These are phyloP conservation scores for Ophiostoma perfectum DNA, from an alignment of 2,329 filamentous ascomycete genomes.

Conservation along the genomic window DNA sequence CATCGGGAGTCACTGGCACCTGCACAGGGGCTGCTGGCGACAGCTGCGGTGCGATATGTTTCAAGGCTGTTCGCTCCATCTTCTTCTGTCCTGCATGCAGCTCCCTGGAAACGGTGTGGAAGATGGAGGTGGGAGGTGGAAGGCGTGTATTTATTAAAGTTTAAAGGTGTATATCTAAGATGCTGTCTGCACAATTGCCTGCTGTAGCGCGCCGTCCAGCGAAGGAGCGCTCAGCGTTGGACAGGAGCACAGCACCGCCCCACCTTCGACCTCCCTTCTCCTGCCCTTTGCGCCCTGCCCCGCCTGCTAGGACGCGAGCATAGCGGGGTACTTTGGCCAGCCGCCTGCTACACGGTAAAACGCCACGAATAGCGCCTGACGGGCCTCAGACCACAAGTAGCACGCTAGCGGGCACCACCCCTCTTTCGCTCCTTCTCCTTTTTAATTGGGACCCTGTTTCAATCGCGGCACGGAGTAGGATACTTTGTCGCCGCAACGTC, in stretches of 20 bases:
- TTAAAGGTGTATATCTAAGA: too few species aligned
- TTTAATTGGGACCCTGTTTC: slow-evolving; percentile 18
- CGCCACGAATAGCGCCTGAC: neutral
- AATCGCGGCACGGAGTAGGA: slow-evolving; percentile 7
- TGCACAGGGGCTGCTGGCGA: neutral
- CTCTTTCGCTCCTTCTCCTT: slow-evolving; percentile 11
- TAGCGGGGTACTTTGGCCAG: slow-evolving; percentile 20
- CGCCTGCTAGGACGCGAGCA: slow-evolving; percentile 3
- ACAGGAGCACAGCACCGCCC: neutral
- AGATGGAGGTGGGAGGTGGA: too few species aligned
- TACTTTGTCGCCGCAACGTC: slow-evolving; percentile 12
- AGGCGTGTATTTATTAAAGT: too few species aligned
- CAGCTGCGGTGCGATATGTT: slow-evolving; percentile 6
- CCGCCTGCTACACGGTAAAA: slow-evolving; percentile 1
- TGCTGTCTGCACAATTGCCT: neutral
- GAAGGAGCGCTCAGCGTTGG: neutral
- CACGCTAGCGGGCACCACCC: slow-evolving; percentile 17
- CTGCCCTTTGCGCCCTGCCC: slow-evolving; percentile 19
- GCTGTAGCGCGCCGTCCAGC: neutral
- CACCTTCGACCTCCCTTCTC: slow-evolving; percentile 17
- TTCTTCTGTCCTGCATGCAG: neutral
- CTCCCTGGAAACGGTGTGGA: neutral
- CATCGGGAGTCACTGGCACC: neutral
- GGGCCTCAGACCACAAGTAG: slow-evolving; percentile 11
- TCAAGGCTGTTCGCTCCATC: neutral